A percentile compares a stretch with the other conserved stretches of the same genome.
Evolutionary conservation across 1,284 basidiomycete species (phyloP).

Genomic region (Sanghuangporus sanghuang): DNA sequence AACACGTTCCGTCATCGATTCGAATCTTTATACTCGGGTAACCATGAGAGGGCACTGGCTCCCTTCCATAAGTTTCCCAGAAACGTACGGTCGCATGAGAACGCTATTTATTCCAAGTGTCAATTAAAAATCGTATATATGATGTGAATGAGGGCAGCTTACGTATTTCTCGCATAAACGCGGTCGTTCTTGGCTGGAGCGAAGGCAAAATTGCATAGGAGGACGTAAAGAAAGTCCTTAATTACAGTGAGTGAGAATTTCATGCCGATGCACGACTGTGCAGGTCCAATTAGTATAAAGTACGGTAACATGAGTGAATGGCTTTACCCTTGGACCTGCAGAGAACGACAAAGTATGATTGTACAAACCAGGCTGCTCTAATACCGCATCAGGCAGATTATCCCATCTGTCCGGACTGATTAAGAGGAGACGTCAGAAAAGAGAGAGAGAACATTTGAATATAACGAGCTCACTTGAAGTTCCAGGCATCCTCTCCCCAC

Average conservation of each 20-base stretch:
- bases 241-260: constrained; percentile 77
- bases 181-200: constrained; percentile 41
- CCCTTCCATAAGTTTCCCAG: constrained; percentile 53
- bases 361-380: constrained; percentile 61
- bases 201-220: constrained; percentile 65
- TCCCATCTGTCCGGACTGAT: constrained; percentile 75
- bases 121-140: not conserved
- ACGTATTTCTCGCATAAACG: constrained; percentile 69
- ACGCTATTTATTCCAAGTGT: constrained; percentile 43
- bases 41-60: constrained; percentile 65
- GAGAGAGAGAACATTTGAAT: not conserved
- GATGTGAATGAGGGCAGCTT: constrained; percentile 25
- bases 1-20: not conserved
- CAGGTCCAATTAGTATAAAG: constrained; percentile 1
- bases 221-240: constrained; percentile 66
- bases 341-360: constrained; percentile 71
- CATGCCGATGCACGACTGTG: constrained; percentile 73
- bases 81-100: constrained; percentile 65
- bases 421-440: not conserved
- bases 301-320: not conserved
- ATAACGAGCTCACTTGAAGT: constrained; percentile 53
- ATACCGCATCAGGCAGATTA: constrained; percentile 57
- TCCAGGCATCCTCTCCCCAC: constrained; percentile 75
- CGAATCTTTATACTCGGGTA: constrained; percentile 23
- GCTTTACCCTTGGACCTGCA: constrained; percentile 66